Evolutionary conservation across 1,139 yeast species (phyloP), one percentile per base, ranked within the genome.

Genomic region (Spencermartinsiella ligniputridi): DNA sequence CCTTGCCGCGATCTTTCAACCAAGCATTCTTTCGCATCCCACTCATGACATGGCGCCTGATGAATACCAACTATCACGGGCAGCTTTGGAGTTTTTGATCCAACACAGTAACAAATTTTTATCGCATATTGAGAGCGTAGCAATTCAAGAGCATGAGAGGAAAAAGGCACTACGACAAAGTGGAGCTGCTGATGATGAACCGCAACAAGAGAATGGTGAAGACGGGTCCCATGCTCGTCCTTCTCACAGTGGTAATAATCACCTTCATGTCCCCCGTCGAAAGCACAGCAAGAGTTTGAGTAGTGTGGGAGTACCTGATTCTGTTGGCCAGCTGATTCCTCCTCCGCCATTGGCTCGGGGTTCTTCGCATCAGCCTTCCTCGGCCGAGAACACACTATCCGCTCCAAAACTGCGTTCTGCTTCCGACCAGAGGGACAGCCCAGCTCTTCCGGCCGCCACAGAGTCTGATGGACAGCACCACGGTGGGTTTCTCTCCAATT

Each of bases 1-100:
- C 61, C 70, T 92, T 53, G 96, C 97, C 0, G 96, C 97, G 1
- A 87, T 92, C 49, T 92, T 94, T 68, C 98, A 92, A 66, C 98
- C 98, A 2, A 85, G 96, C 17, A 80, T 94, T 15, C 71, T 94
- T 40, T 85, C 95, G 2, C 97, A 92, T 62, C 96, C 97, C 4
- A 77, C 75, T 55, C 97, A 92, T 63, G 96, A 89, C 62, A 78
- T 90, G 81, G 79, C 83, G 41, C 97, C 97, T 1, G 84, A 81
- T 30, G 97, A 92, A 63, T 90, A 90, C 66, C 94, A 87, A 17
- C 70, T 89, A 29, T 86, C 96, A 2, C 88, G 92, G 55, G 75
- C 82, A 9, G 96, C 88, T 22, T 84, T 92, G 25, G 95, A 90
- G 60, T 89, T 92, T 55, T 75, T 92, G 67, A 86, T 92, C 47